Conservation (phyloP, 108 stramenopile species). For the Cyclotella sp. region DNA sequence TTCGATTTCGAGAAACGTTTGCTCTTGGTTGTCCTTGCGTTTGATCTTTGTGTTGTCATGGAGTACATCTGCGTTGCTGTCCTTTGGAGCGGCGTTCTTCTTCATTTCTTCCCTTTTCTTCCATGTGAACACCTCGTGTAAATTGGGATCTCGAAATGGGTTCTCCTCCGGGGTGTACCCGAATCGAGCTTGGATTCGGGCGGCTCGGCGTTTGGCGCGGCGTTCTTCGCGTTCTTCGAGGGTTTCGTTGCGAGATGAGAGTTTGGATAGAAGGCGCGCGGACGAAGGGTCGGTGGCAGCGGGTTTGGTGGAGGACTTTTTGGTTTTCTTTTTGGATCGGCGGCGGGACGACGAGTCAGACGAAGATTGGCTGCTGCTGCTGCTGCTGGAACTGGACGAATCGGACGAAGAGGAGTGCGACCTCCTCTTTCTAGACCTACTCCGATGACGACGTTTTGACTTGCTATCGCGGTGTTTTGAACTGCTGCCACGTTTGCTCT, state of each 20-base stretch:
- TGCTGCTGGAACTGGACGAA: constrained; percentile 41
- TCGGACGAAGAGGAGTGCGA: constrained; percentile 17
- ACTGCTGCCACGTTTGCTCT: constrained; percentile 15
- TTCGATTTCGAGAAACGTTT: constrained; percentile 94
- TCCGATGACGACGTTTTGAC: constrained; percentile 21
- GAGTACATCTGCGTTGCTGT: constrained; percentile 7
- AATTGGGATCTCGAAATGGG: constrained; percentile 98
- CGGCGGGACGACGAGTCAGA: constrained; percentile 11
- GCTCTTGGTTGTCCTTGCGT: constrained; percentile 56
- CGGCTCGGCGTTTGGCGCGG: constrained; percentile 78
- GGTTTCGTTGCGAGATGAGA: constrained; percentile 76
- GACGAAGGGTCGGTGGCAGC: constrained; percentile 29
- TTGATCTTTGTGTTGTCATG: background rate
- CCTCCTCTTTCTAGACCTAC: constrained; percentile 32
- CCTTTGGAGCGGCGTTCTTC: background rate
- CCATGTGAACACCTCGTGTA: constrained; percentile 96
- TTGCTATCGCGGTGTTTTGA: constrained; percentile 37
- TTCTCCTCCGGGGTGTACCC: constrained; percentile 98
- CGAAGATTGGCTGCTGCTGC: constrained; percentile 31
- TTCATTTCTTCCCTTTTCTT: constrained; percentile 79
- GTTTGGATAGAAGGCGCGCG: constrained; percentile 69
- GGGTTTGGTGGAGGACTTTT: constrained; percentile 32
- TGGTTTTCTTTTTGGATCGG: constrained; percentile 35
- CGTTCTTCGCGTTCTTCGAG: constrained; percentile 85
- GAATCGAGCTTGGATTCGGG: constrained; percentile 76